These are phyloP conservation scores for Alternaria triticimaculans DNA, from an alignment of 2,329 filamentous ascomycete species.

Conservation along the genomic window DNA sequence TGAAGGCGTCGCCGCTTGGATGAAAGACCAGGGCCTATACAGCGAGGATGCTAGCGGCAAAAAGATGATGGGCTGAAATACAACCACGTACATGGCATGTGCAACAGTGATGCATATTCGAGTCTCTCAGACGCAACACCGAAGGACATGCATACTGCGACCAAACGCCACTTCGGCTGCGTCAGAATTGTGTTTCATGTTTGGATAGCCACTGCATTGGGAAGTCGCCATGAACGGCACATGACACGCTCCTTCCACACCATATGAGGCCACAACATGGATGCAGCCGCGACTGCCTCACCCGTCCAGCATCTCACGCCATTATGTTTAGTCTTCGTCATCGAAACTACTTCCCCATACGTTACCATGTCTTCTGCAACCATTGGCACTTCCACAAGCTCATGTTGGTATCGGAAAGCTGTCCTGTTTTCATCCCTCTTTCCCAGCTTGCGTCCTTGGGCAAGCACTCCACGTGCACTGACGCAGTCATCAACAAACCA, in stretches of 20 bases:
- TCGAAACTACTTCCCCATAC: not conserved
- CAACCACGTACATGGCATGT: not conserved
- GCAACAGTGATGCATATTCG: not conserved
- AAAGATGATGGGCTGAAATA: slow-evolving; percentile 46
- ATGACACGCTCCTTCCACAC: not conserved
- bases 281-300: not conserved
- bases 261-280: not conserved
- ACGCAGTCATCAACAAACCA: slow-evolving; percentile 3
- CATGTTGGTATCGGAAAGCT: not conserved
- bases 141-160: not conserved
- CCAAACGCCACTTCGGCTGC: not conserved
- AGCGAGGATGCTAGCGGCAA: slow-evolving; percentile 44
- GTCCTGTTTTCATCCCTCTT: not conserved
- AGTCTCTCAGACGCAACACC: not conserved
- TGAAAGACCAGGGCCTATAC: slow-evolving; percentile 66
- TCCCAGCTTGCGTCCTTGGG: not conserved
- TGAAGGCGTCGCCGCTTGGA: slow-evolving; percentile 63
- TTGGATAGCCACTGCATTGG: not conserved
- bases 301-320: not conserved
- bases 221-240: not conserved
- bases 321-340: not conserved
- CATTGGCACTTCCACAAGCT: not conserved
- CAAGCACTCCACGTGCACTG: slow-evolving; percentile 7
- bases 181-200: not conserved
- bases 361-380: not conserved